These are phyloP conservation scores for Heterococcus sp. DNA, from an alignment of 108 stramenopile genomes.

Conservation along the genomic window DNA sequence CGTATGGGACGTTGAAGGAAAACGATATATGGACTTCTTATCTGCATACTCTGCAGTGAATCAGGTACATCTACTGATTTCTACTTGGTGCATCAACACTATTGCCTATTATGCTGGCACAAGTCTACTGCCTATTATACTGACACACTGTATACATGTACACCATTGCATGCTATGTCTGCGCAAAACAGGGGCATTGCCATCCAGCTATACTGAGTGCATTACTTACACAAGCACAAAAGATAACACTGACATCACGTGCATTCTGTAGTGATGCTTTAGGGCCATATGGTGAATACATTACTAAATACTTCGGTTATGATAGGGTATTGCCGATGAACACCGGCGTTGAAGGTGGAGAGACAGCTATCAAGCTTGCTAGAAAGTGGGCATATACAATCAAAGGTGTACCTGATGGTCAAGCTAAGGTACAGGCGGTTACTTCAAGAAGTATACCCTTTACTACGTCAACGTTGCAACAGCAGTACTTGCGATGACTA, in stretches of 20 bases:
- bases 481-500: no score
- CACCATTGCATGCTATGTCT: no score
- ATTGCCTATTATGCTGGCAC: no score
- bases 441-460: no score
- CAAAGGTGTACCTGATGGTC: conserved; percentile 83
- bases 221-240: conserved; percentile 80
- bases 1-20: conserved; percentile 63
- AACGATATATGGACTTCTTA: conserved; percentile 88
- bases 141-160: no score
- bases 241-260: conserved; percentile 87
- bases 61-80: conserved; percentile 17
- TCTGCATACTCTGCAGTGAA: conserved; percentile 97
- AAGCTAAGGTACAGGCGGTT: conserved; percentile 64
- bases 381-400: conserved; percentile 84
- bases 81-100: not conserved
- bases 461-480: no score
- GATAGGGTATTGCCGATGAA: conserved; percentile 98
- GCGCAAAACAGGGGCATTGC: conserved; percentile 84
- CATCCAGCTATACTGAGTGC: conserved; percentile 93
- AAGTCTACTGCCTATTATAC: no score
- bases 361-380: conserved; percentile 82
- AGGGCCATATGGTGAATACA: conserved; percentile 83
- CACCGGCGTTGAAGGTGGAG: conserved; percentile 98
- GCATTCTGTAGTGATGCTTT: conserved; percentile 96
- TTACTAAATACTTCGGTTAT: conserved; percentile 71